These are phyloP conservation scores for Penicillium bialowiezense DNA, from an alignment of 495 filamentous ascomycete species.

Conservation along the genomic window DNA sequence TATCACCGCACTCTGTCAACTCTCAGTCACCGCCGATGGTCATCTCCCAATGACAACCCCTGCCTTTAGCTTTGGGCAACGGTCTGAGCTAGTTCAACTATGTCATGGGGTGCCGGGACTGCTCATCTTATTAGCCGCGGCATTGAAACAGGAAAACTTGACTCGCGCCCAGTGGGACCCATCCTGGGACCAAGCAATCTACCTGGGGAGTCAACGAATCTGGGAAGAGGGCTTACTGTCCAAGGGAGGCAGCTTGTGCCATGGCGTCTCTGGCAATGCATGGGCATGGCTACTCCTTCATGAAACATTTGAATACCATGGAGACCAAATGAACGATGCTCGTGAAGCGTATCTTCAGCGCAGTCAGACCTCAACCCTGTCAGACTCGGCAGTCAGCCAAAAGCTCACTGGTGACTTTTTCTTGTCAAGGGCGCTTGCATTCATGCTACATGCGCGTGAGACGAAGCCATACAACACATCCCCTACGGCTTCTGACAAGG, in stretches of 20 bases:
- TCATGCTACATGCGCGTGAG: conserved; percentile 40
- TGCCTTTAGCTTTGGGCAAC: conserved; percentile 5
- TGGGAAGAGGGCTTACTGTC: conserved; percentile 48
- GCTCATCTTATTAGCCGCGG: conserved; percentile 34
- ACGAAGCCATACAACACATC: conserved; percentile 37
- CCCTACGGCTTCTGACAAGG: conserved; percentile 11
- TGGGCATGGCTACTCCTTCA: conserved; percentile 39
- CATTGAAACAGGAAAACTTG: conserved; percentile 26
- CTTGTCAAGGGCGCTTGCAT: conserved; percentile 39
- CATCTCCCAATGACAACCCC: conserved; percentile 42
- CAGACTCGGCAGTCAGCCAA: conserved; percentile 1
- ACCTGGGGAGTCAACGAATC: conserved; percentile 33
- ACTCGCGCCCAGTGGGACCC: conserved; percentile 33
- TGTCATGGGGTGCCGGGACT: conserved; percentile 47
- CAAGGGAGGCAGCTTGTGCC: conserved; percentile 48
- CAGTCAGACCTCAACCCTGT: background rate
- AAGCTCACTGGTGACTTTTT: conserved; percentile 37
- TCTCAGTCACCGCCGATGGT: conserved; percentile 35
- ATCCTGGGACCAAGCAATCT: conserved; percentile 39
- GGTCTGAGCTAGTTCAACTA: conserved; percentile 41
- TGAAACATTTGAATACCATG: conserved; percentile 32
- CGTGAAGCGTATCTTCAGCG: conserved; percentile 21
- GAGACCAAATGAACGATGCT: conserved; percentile 16
- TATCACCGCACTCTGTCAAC: conserved; percentile 36
- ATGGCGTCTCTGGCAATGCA: conserved; percentile 46